Evolutionary conservation across 345 rosid species (phyloP).

Genomic region (sweet orange (Citrus sinensis)): DVS_A1.0 CM039163.1:51173501-51174000

Average conservation of each 20-base stretch:
- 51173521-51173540: not conserved
- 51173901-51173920: not conserved
- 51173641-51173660: conserved; percentile 74
- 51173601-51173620: not conserved
- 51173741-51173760: conserved; percentile 17
- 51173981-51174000: conserved; percentile 11
- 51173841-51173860: not conserved
- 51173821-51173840: conserved; percentile 15
- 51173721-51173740: conserved; percentile 66
- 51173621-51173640: conserved; percentile 45
- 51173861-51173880: not conserved
- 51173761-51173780: conserved; percentile 4
- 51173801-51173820: not conserved
- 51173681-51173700: conserved; percentile 73
- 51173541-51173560: not conserved
- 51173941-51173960: not conserved
- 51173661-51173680: conserved; percentile 70
- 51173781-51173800: not conserved
- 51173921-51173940: not conserved
- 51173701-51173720: conserved; percentile 68
- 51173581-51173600: not conserved
- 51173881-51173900: not conserved
- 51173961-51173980: conserved; percentile 18
- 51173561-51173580: not conserved
- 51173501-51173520: not conserved